Percentiles rank a stretch among this genome's conserved stretches.
Conservation (phyloP, 495 filamentous ascomycete genomes). For the Penicillium verhagenii region DNA sequence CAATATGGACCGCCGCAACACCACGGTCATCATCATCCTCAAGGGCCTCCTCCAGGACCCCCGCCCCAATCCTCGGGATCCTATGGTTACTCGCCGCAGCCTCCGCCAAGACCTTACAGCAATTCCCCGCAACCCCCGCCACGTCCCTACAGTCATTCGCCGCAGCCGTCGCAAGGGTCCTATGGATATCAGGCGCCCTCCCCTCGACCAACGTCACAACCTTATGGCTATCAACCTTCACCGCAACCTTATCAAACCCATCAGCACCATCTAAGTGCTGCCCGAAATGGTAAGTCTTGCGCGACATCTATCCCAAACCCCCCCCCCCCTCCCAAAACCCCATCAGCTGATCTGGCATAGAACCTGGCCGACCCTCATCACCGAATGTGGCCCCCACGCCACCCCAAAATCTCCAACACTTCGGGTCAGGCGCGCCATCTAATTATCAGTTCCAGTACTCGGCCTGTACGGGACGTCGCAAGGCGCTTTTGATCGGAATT, state of each 20-base stretch:
- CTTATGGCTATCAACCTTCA: conserved; percentile 8
- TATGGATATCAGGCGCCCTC: conserved; percentile 20
- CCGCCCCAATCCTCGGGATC: too few relatives aligned
- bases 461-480: conserved; percentile 82
- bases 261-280: conserved; percentile 9
- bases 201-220: conserved; percentile 4
- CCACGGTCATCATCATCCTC: conserved; percentile 8
- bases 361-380: conserved; percentile 11
- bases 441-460: conserved; percentile 88
- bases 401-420: conserved; percentile 49
- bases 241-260: conserved; percentile 17
- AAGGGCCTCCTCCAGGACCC: conserved; percentile 21
- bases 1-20: neutral
- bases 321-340: too few relatives aligned
- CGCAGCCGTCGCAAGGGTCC: conserved; percentile 13
- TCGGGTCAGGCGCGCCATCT: conserved; percentile 74
- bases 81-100: neutral
- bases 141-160: conserved; percentile 13
- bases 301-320: too few relatives aligned
- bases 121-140: conserved; percentile 18
- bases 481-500: conserved; percentile 93
- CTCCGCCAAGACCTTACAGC: conserved; percentile 11
- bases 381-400: conserved; percentile 37
- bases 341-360: conserved; percentile 6
- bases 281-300: conserved; percentile 13